Conservation (phyloP, 2,329 filamentous ascomycete species). For the Drechslerella dactyloides region DNA sequence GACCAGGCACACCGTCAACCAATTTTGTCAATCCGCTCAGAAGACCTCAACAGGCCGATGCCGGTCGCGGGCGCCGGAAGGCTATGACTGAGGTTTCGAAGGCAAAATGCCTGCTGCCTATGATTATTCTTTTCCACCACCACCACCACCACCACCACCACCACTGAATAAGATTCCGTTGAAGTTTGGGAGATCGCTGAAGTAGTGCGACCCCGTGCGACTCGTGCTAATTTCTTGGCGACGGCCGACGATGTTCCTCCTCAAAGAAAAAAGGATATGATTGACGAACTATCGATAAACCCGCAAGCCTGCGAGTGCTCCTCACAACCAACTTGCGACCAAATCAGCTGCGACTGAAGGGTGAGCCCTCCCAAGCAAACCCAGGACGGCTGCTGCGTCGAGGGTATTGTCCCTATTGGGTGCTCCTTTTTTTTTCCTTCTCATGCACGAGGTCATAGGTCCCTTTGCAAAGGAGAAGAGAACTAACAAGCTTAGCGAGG, state of each 20-base stretch:
- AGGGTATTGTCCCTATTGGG: conserved; percentile 24
- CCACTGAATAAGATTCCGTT: neutral
- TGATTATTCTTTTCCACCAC: neutral
- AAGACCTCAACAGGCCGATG: conserved; percentile 41
- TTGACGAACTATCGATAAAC: no score
- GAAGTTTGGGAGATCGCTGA: conserved; percentile 2
- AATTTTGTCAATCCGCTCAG: conserved; percentile 27
- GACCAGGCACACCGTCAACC: conserved; percentile 31
- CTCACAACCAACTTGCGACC: conserved; percentile 1
- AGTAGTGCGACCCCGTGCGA: conserved; percentile 12
- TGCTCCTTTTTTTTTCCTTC: conserved; percentile 19
- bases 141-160: neutral
- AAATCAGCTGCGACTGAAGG: conserved; percentile 32
- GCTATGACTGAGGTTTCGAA: conserved; percentile 16
- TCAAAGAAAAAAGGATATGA: neutral
- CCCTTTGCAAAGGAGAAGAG: conserved; percentile 33
- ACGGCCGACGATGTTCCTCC: neutral
- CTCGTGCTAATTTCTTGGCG: conserved; percentile 18
- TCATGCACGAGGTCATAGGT: conserved; percentile 51
- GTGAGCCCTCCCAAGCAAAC: conserved; percentile 17
- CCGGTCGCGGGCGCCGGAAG: conserved; percentile 11
- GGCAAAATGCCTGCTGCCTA: conserved; percentile 41
- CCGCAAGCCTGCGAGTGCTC: neutral
- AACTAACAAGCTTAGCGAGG: neutral
- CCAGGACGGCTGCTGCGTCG: conserved; percentile 24